These are phyloP conservation scores for Cercospora berteroae DNA, from an alignment of 2,329 filamentous ascomycete species.

Conservation along the genomic window DNA sequence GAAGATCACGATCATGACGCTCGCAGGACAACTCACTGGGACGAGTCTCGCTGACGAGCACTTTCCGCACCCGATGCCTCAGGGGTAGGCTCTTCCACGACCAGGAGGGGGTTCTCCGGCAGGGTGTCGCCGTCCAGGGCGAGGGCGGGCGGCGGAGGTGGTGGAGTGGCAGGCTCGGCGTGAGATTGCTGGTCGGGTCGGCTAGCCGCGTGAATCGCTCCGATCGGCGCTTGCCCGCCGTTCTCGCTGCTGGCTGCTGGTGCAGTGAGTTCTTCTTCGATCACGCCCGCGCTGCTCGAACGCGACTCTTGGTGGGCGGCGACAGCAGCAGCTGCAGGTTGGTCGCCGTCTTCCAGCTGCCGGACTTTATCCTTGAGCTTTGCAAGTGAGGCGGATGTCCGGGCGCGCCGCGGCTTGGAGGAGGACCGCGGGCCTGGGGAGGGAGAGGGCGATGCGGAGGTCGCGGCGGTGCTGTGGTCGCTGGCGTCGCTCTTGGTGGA, in stretches of 20 bases:
- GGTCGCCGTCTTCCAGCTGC: not conserved
- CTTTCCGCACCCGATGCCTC: constrained; percentile 12
- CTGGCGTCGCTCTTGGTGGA: constrained; percentile 24
- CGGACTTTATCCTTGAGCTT: constrained; percentile 29
- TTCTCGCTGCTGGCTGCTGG: not conserved
- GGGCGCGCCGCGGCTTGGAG: constrained; percentile 1
- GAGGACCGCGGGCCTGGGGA: constrained; percentile 11
- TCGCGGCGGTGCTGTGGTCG: constrained; percentile 17
- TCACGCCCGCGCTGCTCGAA: constrained; percentile 8
- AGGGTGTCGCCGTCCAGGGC: constrained; percentile 18
- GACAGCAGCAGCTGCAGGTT: not conserved
- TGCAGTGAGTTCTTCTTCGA: not conserved
- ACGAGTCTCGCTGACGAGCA: not conserved
- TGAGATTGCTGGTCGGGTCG: not conserved
- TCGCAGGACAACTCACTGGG: constrained; percentile 9
- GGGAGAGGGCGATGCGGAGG: constrained; percentile 19
- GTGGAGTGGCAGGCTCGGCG: constrained; percentile 6
- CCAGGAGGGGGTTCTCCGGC: constrained; percentile 13
- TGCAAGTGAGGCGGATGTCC: constrained; percentile 23
- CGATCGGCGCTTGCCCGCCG: not conserved
- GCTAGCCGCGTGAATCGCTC: not conserved
- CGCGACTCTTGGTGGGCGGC: not conserved
- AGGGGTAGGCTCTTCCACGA: constrained; percentile 22
- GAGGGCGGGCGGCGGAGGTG: constrained; percentile 7
- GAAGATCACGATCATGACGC: not conserved